phyloP scores from a whole-genome alignment of 2,329 filamentous ascomycete genomes.

The Penicillium sp. region DNA sequence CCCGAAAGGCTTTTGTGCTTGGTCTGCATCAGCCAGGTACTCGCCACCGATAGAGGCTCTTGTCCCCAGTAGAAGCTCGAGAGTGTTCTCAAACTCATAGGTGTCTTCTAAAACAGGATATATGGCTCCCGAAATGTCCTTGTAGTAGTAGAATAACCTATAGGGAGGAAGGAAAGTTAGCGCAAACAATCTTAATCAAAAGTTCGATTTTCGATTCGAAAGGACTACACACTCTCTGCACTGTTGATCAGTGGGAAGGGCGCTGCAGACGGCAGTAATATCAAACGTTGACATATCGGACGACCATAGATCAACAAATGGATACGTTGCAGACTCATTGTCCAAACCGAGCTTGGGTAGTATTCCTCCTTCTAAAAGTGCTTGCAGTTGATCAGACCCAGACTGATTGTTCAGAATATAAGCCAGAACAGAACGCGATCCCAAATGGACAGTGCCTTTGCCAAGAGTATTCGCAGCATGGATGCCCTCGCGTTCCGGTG shows the following conservation, averaged over 20 bases:
- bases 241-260: slow-evolving; percentile 58
- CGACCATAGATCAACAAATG: slow-evolving; percentile 65
- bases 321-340: slow-evolving; percentile 64
- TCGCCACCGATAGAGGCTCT: slow-evolving; percentile 47
- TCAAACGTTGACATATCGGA: slow-evolving; percentile 59
- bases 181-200: neutral
- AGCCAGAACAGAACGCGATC: slow-evolving; percentile 61
- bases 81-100: slow-evolving; percentile 54
- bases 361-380: slow-evolving; percentile 61
- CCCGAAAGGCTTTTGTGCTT: slow-evolving; percentile 57
- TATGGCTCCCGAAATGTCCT: slow-evolving; percentile 59
- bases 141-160: slow-evolving; percentile 58
- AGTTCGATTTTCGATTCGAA: neutral
- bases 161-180: slow-evolving; percentile 7
- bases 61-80: slow-evolving; percentile 55
- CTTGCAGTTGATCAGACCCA: slow-evolving; percentile 50
- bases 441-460: slow-evolving; percentile 61
- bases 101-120: slow-evolving; percentile 62
- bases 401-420: slow-evolving; percentile 59
- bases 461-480: slow-evolving; percentile 61
- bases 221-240: slow-evolving; percentile 50
- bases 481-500: slow-evolving; percentile 54
- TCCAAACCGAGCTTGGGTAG: slow-evolving; percentile 63
- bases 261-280: slow-evolving; percentile 58
- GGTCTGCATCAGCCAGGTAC: slow-evolving; percentile 47